Evolutionary conservation across 768 basidiomycete genomes (phyloP), one percentile per base, ranked within the genome.

Genomic region (Serpula lacrymans): DNA sequence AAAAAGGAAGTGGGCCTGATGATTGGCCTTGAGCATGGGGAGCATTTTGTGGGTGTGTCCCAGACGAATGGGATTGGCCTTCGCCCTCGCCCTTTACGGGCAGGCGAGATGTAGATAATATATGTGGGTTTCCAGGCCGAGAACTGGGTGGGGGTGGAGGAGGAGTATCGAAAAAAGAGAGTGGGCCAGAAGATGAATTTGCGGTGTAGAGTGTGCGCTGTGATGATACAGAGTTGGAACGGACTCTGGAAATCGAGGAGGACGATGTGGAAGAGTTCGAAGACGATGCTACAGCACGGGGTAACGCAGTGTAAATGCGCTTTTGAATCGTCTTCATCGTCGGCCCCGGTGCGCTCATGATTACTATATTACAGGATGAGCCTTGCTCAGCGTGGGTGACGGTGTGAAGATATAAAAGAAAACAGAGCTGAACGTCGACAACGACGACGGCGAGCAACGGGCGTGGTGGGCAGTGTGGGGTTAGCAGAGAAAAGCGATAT

Each of bases 291-390:
- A 58, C 48, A 7, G 60, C 57, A 35, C 70, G 70, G 28, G 66
- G 68, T 22, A 38, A 70, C 50, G 66, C 72, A 14, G 64, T 67
- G 49, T 67, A 74, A 30, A 78, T 57, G n/a, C 74, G 70, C 51
- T 75, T 78, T 47, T 71, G 71, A 18, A 75, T 66, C 18, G 69
- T 68, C 61, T 70, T 70, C 65, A 72, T 74, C 48, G 71, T 64
- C 34, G 64, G 57, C 14, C 63, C 60, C 2, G 65, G 65, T 36
- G 63, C 50, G 25, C 58, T 59, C 66, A 69, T 69, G 13, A 37
- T 34, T 36, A 24, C 20, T n/a, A n/a, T n/a, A n/a, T n/a, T n/a
- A n/a, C n/a, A n/a, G n/a, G n/a, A n/a, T n/a, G n/a, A n/a, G n/a
- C n/a, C n/a, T n/a, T n/a, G n/a, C n/a, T n/a, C n/a, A n/a, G 33